Evolutionary conservation across 1,284 basidiomycete genomes (phyloP).

Genomic region (Melampsora larici-populina): DNA sequence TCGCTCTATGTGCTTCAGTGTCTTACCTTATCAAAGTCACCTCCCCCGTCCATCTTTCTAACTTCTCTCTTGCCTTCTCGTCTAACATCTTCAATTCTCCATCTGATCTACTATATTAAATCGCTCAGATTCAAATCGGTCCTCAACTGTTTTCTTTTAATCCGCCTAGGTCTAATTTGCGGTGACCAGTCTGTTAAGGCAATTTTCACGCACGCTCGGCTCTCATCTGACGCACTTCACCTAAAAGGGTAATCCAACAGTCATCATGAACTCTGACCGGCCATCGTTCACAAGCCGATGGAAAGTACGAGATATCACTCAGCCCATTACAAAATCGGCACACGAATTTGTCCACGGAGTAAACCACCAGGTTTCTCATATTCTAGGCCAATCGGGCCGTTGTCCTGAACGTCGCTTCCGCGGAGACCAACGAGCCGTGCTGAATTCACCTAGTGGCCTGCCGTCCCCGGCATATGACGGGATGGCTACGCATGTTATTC

Average conservation of each 20-base stretch:
- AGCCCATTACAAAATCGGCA: conserved; percentile 6
- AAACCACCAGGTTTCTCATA: background rate
- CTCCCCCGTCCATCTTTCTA: conserved; percentile 3
- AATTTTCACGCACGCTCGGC: background rate
- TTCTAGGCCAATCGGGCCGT: background rate
- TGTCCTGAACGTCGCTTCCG: conserved; percentile 1
- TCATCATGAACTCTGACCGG: background rate
- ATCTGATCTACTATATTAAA: background rate
- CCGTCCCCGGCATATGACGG: background rate
- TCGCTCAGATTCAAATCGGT: conserved; percentile 4
- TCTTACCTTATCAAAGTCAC: too few species aligned
- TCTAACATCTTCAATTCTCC: background rate
- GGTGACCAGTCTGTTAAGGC: conserved; percentile 5
- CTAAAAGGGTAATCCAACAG: background rate
- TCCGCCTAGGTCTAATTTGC: background rate
- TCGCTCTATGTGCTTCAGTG: too few species aligned
- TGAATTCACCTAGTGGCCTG: background rate
- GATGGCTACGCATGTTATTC: background rate
- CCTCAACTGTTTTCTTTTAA: background rate
- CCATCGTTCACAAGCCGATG: conserved; percentile 5
- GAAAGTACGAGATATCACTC: conserved; percentile 4
- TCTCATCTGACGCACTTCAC: conserved; percentile 1
- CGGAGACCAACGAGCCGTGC: background rate
- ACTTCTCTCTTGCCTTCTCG: background rate
- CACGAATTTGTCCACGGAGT: conserved; percentile 2